A percentile compares a stretch with the other conserved stretches of the same genome.
Evolutionary conservation across 257 asterid genomes (phyloP).

Genomic region (Linaria vulgaris): DNA sequence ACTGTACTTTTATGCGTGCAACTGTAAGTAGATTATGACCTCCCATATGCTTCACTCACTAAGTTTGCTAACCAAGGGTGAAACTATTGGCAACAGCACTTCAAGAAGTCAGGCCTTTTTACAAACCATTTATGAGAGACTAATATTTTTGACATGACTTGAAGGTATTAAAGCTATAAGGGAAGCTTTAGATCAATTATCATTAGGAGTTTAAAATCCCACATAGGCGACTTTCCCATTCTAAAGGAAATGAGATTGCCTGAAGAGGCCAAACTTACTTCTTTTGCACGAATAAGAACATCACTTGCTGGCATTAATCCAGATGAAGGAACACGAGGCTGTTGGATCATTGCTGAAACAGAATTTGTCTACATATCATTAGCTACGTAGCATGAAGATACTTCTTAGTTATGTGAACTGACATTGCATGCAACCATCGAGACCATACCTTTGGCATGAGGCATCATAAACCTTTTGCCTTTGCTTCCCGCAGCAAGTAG

Average conservation of each 20-base stretch:
- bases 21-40: neutral
- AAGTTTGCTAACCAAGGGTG: conserved; percentile 15
- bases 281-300: conserved; percentile 79
- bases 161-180: conserved; percentile 5
- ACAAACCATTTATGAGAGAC: neutral
- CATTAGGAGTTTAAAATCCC: neutral
- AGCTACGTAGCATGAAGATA: conserved; percentile 23
- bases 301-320: conserved; percentile 92
- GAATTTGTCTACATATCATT: conserved; percentile 19
- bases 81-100: conserved; percentile 9
- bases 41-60: conserved; percentile 13
- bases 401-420: conserved; percentile 3
- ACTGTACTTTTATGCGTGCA: neutral
- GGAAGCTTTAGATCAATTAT: neutral
- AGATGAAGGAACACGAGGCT: conserved; percentile 80
- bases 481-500: conserved; percentile 86
- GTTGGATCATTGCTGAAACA: conserved; percentile 86
- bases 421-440: conserved; percentile 13
- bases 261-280: conserved; percentile 53
- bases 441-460: conserved; percentile 71
- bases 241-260: conserved; percentile 3
- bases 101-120: conserved; percentile 1
- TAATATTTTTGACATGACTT: neutral
- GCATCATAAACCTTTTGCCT: conserved; percentile 91
- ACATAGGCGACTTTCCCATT: neutral